Percentiles rank a stretch among this genome's conserved stretches.
These are phyloP conservation scores for Rubia tinctorum DNA, from an alignment of 305 asterid genomes.

Conservation along the genomic window DNA sequence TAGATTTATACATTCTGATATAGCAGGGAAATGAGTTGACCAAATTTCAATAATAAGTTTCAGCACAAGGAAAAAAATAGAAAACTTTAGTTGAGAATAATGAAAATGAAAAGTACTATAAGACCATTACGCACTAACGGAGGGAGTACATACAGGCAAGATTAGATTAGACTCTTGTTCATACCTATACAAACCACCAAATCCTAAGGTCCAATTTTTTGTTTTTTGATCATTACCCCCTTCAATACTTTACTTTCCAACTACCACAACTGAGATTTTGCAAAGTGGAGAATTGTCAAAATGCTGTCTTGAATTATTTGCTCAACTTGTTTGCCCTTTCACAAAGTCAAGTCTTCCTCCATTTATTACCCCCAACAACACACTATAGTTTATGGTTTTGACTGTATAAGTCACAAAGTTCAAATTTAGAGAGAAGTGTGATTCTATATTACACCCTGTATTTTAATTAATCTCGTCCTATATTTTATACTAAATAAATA, in stretches of 20 bases:
- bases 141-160: no score
- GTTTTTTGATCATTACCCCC: not conserved
- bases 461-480: no score
- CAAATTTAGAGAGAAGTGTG: not conserved
- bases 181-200: not conserved
- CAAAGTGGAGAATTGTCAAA: conserved; percentile 10
- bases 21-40: no score
- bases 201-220: not conserved
- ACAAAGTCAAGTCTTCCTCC: conserved; percentile 5
- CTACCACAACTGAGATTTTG: conserved; percentile 10
- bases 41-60: no score
- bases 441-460: no score
- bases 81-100: no score
- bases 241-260: conserved; percentile 6
- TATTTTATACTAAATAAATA: no score
- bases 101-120: no score
- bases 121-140: no score
- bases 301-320: conserved; percentile 7
- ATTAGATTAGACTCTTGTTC: not conserved
- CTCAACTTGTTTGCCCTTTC: conserved; percentile 2
- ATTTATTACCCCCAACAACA: not conserved
- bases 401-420: not conserved
- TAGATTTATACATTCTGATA: no score
- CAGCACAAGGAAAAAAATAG: no score
- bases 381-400: conserved; percentile 8